Evolutionary conservation across 2,329 filamentous ascomycete genomes (phyloP), one percentile per base, ranked within the genome.

Genomic region (Cytospora schulzeri): DNA sequence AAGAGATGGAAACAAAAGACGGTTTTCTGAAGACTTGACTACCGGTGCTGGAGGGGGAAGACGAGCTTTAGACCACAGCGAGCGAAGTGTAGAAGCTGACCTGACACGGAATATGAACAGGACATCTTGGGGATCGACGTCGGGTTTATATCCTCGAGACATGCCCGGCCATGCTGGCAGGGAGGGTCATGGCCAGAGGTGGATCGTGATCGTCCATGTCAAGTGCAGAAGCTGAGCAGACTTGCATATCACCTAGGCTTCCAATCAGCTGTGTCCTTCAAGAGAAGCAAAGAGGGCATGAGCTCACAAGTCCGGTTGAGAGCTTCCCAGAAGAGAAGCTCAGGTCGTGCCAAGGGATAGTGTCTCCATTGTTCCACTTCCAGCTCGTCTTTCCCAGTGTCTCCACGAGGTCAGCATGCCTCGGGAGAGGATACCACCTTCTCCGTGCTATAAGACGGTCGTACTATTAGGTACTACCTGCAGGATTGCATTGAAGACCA

Each of bases 51-150:
- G 33, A 53, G 22, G 33, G 31, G 45, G 38, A 41, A 50, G 56
- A 58, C 26, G 56, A 58, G 56, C 56, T 45, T 48, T 19, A 35
- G 50, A 63, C 55, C 55, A 54, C 54, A 57, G 48, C 48, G 54
- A 58, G 35, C 33, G 29, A 38, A 63, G 56, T 48, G 56, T 55
- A 52, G 61, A 63, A 57, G 62, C 62, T 63, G 62, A 28, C 51
- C 50, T 63, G 55, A 22, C n/a, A 48, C 7, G 17, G 24, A 41
- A 35, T 6, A 3, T 41, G 17, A 45, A 33, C 31, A 12, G 19
- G 14, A 38, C 26, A 8, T n/a, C 19, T 29, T 26, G 33, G 31
- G 48, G 50, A 45, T n/a, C 11, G 28, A n/a, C 22, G 17, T 12
- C 2, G 12, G 31, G 9, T 59, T 63, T 63, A 63, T 63, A 63